These are phyloP conservation scores for Torulaspora franciscae DNA, from an alignment of 805 yeast genomes.

Conservation along the genomic window DNA sequence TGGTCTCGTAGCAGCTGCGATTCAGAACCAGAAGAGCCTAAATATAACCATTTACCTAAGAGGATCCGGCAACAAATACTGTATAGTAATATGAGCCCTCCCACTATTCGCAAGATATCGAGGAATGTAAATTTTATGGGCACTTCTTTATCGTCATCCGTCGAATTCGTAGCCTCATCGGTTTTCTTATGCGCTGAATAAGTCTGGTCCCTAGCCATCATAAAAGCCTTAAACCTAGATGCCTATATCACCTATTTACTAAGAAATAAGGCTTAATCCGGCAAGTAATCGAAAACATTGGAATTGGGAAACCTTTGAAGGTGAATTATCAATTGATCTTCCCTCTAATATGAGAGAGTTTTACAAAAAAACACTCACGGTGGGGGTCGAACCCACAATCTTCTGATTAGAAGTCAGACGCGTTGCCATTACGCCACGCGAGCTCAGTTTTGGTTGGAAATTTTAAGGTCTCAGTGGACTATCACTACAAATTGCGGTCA, in stretches of 20 bases:
- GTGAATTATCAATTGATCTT: too few relatives aligned
- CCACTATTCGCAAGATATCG: conserved; percentile 19
- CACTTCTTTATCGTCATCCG: conserved; percentile 7
- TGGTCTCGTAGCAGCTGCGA: background rate
- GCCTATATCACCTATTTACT: too few relatives aligned
- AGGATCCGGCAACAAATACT: conserved; percentile 10
- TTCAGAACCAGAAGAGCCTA: background rate
- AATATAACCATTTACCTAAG: conserved; percentile 12
- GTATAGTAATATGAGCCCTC: conserved; percentile 14
- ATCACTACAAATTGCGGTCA: too few relatives aligned
- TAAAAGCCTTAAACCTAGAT: too few relatives aligned
- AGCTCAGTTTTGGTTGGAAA: conserved; percentile 29
- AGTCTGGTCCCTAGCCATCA: background rate
- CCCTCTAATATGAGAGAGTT: too few relatives aligned
- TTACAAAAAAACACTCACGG: conserved; percentile 40
- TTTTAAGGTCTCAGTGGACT: too few relatives aligned
- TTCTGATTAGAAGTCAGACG: conserved; percentile 54
- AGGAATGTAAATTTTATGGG: conserved; percentile 13
- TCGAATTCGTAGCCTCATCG: conserved; percentile 3
- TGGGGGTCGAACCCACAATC: conserved; percentile 55
- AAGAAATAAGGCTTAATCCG: too few relatives aligned
- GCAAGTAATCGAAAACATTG: too few relatives aligned
- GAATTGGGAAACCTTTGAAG: too few relatives aligned
- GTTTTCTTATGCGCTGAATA: conserved; percentile 5
- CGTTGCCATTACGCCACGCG: conserved; percentile 55